Evolutionary conservation across 345 rosid genomes (phyloP).

Genomic region (Carallia pectinifolia): DNA sequence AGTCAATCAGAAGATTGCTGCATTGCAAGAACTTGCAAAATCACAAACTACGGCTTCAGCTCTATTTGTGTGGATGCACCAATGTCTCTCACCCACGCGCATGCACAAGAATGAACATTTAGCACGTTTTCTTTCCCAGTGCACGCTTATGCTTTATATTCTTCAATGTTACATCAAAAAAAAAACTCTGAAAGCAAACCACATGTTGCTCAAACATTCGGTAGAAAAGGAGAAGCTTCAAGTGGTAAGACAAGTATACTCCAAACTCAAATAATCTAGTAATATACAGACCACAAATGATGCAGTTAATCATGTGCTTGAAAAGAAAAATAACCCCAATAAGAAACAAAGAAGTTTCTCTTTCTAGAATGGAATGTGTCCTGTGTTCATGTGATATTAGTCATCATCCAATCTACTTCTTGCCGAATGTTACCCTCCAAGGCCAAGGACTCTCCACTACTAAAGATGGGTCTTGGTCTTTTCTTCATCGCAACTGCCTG

Average conservation of each 20-base stretch:
- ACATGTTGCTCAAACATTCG: background rate
- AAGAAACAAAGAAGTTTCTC: slow-evolving; percentile 15
- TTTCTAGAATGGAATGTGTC: slow-evolving; percentile 24
- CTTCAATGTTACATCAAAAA: background rate
- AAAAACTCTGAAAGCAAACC: background rate
- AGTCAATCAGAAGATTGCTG: too few species aligned
- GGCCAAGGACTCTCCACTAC: slow-evolving; percentile 45
- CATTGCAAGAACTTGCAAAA: too few species aligned
- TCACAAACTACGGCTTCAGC: too few species aligned
- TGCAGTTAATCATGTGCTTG: slow-evolving; percentile 12
- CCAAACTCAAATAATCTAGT: slow-evolving; percentile 6
- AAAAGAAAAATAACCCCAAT: slow-evolving; percentile 1
- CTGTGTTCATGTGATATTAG: slow-evolving; percentile 44
- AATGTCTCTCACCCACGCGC: too few species aligned
- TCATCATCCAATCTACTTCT: slow-evolving; percentile 75
- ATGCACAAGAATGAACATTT: too few species aligned
- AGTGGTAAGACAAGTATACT: background rate
- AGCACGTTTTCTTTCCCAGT: background rate
- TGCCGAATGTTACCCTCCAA: slow-evolving; percentile 52
- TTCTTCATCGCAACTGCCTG: slow-evolving; percentile 55
- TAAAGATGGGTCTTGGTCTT: slow-evolving; percentile 50
- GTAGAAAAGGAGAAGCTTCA: slow-evolving; percentile 7
- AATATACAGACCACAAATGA: slow-evolving; percentile 20
- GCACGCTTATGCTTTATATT: background rate
- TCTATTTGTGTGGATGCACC: too few species aligned